Conservation (phyloP, 2,329 filamentous ascomycete species). For the Colletotrichum godetiae region DNA sequence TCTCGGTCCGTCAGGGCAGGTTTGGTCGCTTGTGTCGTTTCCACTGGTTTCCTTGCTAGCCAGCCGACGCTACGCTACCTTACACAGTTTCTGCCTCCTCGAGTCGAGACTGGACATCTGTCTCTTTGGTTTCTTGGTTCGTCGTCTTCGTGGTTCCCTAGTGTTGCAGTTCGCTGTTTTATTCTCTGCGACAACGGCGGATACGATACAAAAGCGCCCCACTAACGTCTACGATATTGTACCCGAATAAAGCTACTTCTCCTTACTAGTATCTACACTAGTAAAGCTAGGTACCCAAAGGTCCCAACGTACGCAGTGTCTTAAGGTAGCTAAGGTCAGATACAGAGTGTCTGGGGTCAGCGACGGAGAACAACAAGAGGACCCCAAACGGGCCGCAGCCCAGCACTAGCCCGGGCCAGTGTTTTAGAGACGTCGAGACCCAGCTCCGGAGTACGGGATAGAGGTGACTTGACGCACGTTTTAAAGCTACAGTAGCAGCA, state of each 20-base stretch:
- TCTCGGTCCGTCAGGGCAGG: background rate
- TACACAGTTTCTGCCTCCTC: background rate
- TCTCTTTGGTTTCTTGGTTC: background rate
- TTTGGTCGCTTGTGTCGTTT: background rate
- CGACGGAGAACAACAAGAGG: background rate
- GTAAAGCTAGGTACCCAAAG: background rate
- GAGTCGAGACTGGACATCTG: background rate
- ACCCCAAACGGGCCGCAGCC: conserved; percentile 14
- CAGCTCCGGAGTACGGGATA: conserved; percentile 23
- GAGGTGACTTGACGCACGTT: conserved; percentile 32
- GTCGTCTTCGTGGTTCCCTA: background rate
- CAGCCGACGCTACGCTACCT: background rate
- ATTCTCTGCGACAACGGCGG: conserved; percentile 17
- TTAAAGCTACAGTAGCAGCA: conserved; percentile 27
- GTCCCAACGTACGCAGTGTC: background rate
- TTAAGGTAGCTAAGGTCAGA: background rate
- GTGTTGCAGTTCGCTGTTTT: background rate
- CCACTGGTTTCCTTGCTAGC: background rate
- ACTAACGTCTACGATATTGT: background rate
- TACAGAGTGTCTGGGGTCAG: background rate
- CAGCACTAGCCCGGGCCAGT: conserved; percentile 30
- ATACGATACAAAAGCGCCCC: conserved; percentile 6
- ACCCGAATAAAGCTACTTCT: background rate
- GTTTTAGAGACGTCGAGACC: conserved; percentile 32
- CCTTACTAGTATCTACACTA: background rate